Base-by-base conservation (phyloP, 176 grass and related monocot genomes). In the Dactylis glomerata region DNA sequence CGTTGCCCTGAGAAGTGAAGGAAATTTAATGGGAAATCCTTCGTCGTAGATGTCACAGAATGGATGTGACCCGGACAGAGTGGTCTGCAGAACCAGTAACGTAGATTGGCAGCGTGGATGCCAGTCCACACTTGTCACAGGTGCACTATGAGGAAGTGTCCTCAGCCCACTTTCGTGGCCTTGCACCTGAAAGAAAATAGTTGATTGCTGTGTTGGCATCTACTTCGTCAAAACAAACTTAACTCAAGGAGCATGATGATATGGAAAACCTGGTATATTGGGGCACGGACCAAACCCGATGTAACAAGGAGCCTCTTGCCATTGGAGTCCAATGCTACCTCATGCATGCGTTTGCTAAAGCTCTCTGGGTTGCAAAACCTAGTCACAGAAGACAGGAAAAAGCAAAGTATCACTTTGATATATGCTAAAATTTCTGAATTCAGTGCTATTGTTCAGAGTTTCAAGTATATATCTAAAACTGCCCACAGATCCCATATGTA, bases 341-440 rank as follows among this genome's bases (percentile, higher is more conserved):
- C 96, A 88, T 95, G 96, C 90, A 88, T 88, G 42, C 65, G 87
- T 81, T 80, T 83, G 61, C 85, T 87, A 77, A 93, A 95, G 68
- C 96, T 98, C 66, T 95, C 93, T n/a, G 80, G 80, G 74, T 71
- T 90, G 81, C 96, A 95, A 90, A 90, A 98, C 88, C 96, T 98
- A 65, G 57, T 72, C 64, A 87, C 44, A 54, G 51, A 88, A 63
- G 33, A 24, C 46, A 55, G 30, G 26, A 34, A 42, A 47, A 65
- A 31, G 19, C n/a, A 33, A 80, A 47, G 49, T 49, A 33, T 64
- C 57, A 40, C 45, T 47, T 80, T 8, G 58, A 19, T 46, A 58
- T 28, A 66, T 68, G 17, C 37, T 30, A 6, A 23, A 73, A 83
- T 59, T 44, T 73, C 19, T 34, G 49, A 62, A 74, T 44, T 83